Evolutionary conservation across 2,329 filamentous ascomycete genomes (phyloP).

Genomic region (Trichoderma arundinaceum): DNA sequence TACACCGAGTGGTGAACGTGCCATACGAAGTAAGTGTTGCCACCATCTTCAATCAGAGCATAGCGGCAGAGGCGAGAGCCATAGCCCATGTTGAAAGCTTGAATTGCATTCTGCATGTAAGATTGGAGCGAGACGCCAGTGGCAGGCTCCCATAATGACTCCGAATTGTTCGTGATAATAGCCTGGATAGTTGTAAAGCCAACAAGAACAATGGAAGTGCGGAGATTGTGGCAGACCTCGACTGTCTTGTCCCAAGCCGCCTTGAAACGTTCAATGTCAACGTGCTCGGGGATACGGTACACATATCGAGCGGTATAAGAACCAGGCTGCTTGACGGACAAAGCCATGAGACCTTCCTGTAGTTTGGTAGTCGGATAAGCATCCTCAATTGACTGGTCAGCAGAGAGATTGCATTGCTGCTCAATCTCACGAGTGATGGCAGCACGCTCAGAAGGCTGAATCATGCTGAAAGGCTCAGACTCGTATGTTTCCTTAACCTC

Average conservation of each 20-base stretch:
- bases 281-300: conserved; percentile 21
- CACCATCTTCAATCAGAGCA: conserved; percentile 25
- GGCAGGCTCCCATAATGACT: conserved; percentile 6
- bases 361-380: conserved; percentile 27
- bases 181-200: conserved; percentile 8
- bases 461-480: conserved; percentile 23
- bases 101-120: conserved; percentile 12
- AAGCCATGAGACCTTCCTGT: conserved; percentile 20
- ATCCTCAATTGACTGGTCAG: conserved; percentile 21
- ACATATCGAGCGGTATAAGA: conserved; percentile 28
- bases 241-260: conserved; percentile 24
- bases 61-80: conserved; percentile 33
- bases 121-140: not conserved
- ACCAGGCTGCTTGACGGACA: conserved; percentile 28
- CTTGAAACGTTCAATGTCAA: conserved; percentile 19
- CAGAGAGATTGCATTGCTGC: conserved; percentile 26
- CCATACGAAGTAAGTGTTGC: conserved; percentile 15
- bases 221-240: conserved; percentile 24
- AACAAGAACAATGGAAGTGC: conserved; percentile 29
- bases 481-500: not conserved
- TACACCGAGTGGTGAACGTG: conserved; percentile 28
- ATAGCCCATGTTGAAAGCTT: conserved; percentile 27
- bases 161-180: not conserved
- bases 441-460: not conserved
- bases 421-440: conserved; percentile 2